Evolutionary conservation across 768 basidiomycete species (phyloP).

Genomic region (Trichaptum fuscoviolaceum): DNA sequence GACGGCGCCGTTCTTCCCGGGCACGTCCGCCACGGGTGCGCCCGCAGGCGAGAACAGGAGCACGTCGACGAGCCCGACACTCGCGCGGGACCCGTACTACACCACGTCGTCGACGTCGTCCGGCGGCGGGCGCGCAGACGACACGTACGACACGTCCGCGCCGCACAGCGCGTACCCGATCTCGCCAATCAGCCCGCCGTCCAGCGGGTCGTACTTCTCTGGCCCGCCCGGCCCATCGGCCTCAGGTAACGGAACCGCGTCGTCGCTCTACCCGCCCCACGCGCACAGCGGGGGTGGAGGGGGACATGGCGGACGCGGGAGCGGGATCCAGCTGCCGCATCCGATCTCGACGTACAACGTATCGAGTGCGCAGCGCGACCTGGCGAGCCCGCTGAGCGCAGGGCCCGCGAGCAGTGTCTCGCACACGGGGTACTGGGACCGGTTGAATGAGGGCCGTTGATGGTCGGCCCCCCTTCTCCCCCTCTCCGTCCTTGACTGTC

Average conservation of each 20-base stretch:
- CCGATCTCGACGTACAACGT: slow-evolving; percentile 21
- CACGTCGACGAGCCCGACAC: not conserved
- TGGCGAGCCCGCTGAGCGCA: slow-evolving; percentile 20
- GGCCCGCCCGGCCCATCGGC: no score
- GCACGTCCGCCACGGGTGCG: slow-evolving; percentile 22
- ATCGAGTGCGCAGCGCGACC: slow-evolving; percentile 19
- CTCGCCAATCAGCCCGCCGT: slow-evolving; percentile 8
- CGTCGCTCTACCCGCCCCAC: not conserved
- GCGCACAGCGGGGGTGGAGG: not conserved
- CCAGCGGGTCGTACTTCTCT: slow-evolving; percentile 1
- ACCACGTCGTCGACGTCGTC: not conserved
- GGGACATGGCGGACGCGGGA: not conserved
- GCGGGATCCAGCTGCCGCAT: slow-evolving; percentile 11
- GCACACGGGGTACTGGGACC: slow-evolving; percentile 16
- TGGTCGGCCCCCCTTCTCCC: slow-evolving; percentile 9
- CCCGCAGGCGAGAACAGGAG: not conserved
- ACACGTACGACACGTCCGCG: not conserved
- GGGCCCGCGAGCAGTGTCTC: slow-evolving; percentile 6
- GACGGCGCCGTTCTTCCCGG: slow-evolving; percentile 53
- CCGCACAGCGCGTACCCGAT: slow-evolving; percentile 13
- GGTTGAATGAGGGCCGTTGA: slow-evolving; percentile 15
- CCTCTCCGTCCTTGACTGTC: not conserved
- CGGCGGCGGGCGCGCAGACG: not conserved
- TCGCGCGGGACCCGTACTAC: not conserved
- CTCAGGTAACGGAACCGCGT: not conserved